These are phyloP conservation scores for Favolaschia claudopus DNA, from an alignment of 768 basidiomycete species.

Conservation along the genomic window DNA sequence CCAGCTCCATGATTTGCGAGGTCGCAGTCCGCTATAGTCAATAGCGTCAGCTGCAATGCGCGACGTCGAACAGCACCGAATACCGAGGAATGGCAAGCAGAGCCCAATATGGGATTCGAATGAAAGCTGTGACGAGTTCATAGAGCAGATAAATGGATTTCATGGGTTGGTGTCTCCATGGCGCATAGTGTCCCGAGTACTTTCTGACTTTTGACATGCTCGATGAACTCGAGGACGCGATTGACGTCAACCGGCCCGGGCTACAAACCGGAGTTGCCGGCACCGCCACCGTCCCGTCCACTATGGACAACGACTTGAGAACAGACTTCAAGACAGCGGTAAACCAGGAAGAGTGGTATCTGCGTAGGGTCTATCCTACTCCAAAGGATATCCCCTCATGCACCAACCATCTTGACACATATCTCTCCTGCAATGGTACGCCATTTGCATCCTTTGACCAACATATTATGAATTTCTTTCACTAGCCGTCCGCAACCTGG, in stretches of 20 bases:
- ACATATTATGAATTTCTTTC: background rate
- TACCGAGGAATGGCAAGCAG: constrained; percentile 48
- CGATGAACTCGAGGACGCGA: no score
- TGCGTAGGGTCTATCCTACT: constrained; percentile 73
- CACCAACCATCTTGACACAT: constrained; percentile 76
- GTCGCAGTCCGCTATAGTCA: constrained; percentile 47
- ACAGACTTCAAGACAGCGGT: constrained; percentile 64
- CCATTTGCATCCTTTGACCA: background rate
- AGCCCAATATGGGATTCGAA: constrained; percentile 59
- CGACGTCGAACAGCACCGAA: background rate
- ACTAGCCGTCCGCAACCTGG: constrained; percentile 79
- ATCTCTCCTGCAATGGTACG: constrained; percentile 73
- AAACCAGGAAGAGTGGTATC: constrained; percentile 72
- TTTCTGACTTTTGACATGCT: no score
- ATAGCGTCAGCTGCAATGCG: background rate
- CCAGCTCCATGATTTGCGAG: constrained; percentile 54
- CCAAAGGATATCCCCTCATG: constrained; percentile 85
- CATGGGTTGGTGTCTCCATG: constrained; percentile 51
- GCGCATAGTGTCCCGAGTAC: background rate
- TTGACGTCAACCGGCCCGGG: no score
- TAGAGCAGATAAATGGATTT: constrained; percentile 57
- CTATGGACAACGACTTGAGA: constrained; percentile 56
- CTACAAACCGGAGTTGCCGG: no score
- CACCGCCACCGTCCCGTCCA: background rate
- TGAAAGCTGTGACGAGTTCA: constrained; percentile 46